Evolutionary conservation across 345 rosid genomes (phyloP).

Genomic region (Murraya paniculata): DNA sequence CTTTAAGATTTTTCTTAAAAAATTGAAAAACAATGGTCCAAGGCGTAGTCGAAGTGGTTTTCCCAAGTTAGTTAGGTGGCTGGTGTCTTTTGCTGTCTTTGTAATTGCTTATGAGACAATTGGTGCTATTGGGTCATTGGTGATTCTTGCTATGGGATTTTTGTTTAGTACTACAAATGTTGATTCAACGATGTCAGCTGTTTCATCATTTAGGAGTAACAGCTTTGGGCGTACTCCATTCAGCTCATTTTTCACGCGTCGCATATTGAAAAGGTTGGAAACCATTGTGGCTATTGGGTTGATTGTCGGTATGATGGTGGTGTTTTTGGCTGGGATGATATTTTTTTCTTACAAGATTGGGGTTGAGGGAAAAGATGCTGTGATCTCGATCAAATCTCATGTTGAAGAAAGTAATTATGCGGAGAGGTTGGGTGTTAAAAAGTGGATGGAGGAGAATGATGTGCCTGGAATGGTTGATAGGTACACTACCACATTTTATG

Average conservation of each 20-base stretch:
- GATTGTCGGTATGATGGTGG: constrained; percentile 77
- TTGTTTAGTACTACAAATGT: constrained; percentile 59
- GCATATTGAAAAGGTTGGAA: constrained; percentile 66
- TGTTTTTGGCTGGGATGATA: constrained; percentile 56
- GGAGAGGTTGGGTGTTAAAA: constrained; percentile 76
- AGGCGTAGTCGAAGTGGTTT: constrained; percentile 56
- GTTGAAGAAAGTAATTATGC: constrained; percentile 86
- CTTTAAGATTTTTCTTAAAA: constrained; percentile 52
- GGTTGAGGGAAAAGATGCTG: constrained; percentile 87
- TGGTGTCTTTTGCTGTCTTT: constrained; percentile 76
- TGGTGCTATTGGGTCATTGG: constrained; percentile 65
- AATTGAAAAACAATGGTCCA: constrained; percentile 36
- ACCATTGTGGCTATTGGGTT: constrained; percentile 84
- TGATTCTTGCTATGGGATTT: constrained; percentile 63
- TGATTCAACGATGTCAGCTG: constrained; percentile 64
- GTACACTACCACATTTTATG: constrained; percentile 65
- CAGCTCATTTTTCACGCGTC: constrained; percentile 73
- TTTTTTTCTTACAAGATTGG: constrained; percentile 95
- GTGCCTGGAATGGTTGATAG: constrained; percentile 82
- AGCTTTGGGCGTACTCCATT: constrained; percentile 58
- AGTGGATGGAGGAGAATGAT: constrained; percentile 96
- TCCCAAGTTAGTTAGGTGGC: constrained; percentile 66
- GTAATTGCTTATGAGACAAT: constrained; percentile 73
- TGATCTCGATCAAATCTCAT: constrained; percentile 72
- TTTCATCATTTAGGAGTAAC: constrained; percentile 59